Percentiles rank a stretch among this genome's conserved stretches.
Conservation (phyloP, 148 eudicot genomes). For the Bassia scoparia region DNA sequence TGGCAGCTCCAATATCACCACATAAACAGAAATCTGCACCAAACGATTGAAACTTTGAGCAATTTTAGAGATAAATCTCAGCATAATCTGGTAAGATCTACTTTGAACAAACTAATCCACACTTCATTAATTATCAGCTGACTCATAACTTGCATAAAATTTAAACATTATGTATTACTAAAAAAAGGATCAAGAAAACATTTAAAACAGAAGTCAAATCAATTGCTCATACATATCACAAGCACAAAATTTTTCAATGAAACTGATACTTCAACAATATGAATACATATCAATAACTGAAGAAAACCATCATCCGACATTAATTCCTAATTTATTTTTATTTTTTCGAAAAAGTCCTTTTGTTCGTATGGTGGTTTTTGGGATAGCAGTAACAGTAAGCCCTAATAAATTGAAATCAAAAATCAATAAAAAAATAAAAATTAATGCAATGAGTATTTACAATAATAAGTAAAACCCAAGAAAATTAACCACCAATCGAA, state of each 20-base stretch:
- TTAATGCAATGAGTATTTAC: background rate
- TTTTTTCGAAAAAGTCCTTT: no score
- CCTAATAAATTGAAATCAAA: background rate
- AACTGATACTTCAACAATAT: background rate
- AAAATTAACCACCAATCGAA: background rate
- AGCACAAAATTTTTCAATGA: background rate
- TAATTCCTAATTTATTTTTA: no score
- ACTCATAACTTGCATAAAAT: background rate
- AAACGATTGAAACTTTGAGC: background rate
- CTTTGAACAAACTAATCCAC: background rate
- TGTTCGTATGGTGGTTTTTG: background rate
- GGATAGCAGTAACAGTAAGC: background rate
- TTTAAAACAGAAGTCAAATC: background rate
- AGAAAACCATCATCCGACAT: background rate
- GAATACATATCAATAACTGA: background rate
- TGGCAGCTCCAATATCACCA: conserved; percentile 17
- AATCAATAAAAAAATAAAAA: background rate
- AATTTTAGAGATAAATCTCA: conserved; percentile 1
- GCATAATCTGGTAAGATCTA: conserved; percentile 17
- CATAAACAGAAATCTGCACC: conserved; percentile 30
- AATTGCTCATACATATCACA: background rate
- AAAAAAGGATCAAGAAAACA: background rate
- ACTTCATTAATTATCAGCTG: conserved; percentile 15
- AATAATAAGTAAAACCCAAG: background rate
- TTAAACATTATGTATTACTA: background rate